phyloP scores from a whole-genome alignment of 345 rosid species.

The Barbarea vulgaris region DNA sequence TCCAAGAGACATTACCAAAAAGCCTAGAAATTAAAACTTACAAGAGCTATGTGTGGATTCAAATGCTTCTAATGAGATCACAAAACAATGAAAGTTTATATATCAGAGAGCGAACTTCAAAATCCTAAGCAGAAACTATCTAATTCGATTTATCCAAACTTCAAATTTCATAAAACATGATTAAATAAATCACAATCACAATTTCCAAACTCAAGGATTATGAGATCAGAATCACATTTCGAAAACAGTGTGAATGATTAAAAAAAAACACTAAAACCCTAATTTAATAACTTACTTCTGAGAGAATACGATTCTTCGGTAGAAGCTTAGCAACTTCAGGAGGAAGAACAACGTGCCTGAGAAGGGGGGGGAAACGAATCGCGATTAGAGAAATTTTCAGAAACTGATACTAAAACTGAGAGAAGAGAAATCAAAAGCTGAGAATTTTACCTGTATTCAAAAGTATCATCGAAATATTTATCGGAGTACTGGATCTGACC shows the following conservation, averaged over 20 bases:
- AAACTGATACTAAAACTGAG: background rate
- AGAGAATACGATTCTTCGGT: conserved; percentile 94
- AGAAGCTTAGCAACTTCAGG: conserved; percentile 90
- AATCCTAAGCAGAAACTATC: background rate
- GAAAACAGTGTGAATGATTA: background rate
- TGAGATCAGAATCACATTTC: background rate
- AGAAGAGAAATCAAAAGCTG: background rate
- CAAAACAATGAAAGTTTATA: too few relatives aligned
- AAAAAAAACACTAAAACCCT: conserved; percentile 11
- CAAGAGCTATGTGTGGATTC: background rate
- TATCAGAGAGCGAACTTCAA: background rate
- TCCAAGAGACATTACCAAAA: background rate
- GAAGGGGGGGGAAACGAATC: background rate
- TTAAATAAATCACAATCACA: too few relatives aligned
- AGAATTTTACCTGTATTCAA: conserved; percentile 73
- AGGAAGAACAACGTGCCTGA: conserved; percentile 98
- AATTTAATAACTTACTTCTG: conserved; percentile 66
- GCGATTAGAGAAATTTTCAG: background rate
- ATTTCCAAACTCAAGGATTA: background rate
- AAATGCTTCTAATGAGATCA: background rate
- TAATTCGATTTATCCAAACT: background rate
- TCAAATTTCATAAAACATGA: background rate
- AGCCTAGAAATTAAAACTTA: background rate
- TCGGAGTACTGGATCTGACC: conserved; percentile 99
- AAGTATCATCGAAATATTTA: conserved; percentile 91